Percentiles rank a stretch among this genome's conserved stretches.
Conservation (phyloP, 306 rosid genomes). For the Castanea crenata region DNA sequence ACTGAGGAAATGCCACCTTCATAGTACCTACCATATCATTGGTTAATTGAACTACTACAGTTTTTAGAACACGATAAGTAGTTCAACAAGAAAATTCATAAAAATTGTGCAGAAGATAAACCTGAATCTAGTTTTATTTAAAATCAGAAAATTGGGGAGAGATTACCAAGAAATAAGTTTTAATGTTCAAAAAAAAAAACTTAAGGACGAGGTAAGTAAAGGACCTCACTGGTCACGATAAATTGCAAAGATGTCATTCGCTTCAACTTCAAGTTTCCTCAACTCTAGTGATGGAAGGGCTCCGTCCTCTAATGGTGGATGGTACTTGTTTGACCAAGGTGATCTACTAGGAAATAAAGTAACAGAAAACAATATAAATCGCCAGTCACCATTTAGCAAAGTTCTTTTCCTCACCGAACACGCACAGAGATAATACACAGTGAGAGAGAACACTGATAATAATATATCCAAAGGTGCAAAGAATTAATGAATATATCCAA, state of each 20-base stretch:
- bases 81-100: background rate
- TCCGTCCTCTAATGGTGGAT: constrained; percentile 85
- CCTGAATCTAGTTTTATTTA: constrained; percentile 7
- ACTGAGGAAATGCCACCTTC: constrained; percentile 99
- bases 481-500: background rate
- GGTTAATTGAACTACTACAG: constrained; percentile 46
- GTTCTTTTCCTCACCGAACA: no score
- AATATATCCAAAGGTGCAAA: background rate
- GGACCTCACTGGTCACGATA: constrained; percentile 99
- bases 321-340: constrained; percentile 95
- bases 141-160: constrained; percentile 1
- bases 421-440: background rate
- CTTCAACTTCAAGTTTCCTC: constrained; percentile 93
- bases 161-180: constrained; percentile 7
- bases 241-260: constrained; percentile 84
- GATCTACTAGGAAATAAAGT: constrained; percentile 54
- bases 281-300: constrained; percentile 67
- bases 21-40: constrained; percentile 73
- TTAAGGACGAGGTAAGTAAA: constrained; percentile 71
- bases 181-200: constrained; percentile 18
- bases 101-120: constrained; percentile 1
- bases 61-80: constrained; percentile 15
- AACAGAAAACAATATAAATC: background rate
- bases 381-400: background rate
- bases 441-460: background rate